These are phyloP conservation scores for Cicer arietinum DNA, from an alignment of 306 rosid species.

Conservation along the genomic window DNA sequence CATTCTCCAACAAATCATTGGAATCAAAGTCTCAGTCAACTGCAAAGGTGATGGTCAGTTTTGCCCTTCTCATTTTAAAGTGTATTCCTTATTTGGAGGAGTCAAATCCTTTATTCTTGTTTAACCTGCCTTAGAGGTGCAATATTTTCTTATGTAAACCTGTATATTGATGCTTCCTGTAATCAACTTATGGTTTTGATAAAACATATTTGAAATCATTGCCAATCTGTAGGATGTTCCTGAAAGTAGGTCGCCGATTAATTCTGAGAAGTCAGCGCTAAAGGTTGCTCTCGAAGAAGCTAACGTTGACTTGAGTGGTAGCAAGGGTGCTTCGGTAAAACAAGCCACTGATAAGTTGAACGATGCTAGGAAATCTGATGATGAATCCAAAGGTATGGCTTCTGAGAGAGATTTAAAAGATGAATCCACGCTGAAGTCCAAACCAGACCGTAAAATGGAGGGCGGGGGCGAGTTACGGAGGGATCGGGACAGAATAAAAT, in stretches of 20 bases:
- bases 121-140: conserved; percentile 33
- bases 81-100: not conserved
- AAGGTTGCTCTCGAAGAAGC: conserved; percentile 54
- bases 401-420: conserved; percentile 65
- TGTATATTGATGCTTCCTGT: not conserved
- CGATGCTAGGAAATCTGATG: conserved; percentile 68
- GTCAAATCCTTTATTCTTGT: not conserved
- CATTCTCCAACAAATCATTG: conserved; percentile 72
- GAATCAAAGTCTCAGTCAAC: conserved; percentile 71
- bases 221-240: conserved; percentile 63
- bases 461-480: conserved; percentile 59
- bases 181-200: conserved; percentile 6
- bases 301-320: conserved; percentile 54
- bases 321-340: conserved; percentile 60
- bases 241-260: conserved; percentile 58
- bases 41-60: conserved; percentile 58
- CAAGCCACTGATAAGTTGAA: conserved; percentile 62
- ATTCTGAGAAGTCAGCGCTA: conserved; percentile 46
- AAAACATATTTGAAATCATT: conserved; percentile 25
- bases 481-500: conserved; percentile 56
- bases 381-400: conserved; percentile 63
- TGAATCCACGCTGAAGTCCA: conserved; percentile 60
- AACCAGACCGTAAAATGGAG: conserved; percentile 66
- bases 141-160: conserved; percentile 22
- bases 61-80: conserved; percentile 1